These are phyloP conservation scores for Meira miltonrushii DNA, from an alignment of 1,284 basidiomycete genomes.

Conservation along the genomic window DNA sequence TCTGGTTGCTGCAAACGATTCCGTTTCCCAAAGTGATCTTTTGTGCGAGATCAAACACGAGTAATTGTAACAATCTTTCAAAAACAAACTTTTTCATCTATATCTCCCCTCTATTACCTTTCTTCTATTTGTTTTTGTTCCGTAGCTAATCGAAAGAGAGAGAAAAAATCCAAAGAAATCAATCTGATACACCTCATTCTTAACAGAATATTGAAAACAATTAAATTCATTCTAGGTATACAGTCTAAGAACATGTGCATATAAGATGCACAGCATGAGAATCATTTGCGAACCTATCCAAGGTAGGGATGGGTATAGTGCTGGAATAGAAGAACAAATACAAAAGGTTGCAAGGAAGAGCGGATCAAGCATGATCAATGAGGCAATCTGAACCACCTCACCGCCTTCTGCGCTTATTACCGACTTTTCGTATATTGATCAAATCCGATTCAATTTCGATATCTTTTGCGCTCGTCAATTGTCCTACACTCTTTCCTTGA, in stretches of 20 bases:
- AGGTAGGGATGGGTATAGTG: too few species aligned
- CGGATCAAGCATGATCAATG: background rate
- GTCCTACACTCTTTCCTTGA: constrained; percentile 44
- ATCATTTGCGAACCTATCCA: background rate
- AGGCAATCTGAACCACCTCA: background rate
- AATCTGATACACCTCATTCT: background rate
- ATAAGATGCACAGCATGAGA: background rate
- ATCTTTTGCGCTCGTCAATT: constrained; percentile 49
- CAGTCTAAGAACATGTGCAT: background rate
- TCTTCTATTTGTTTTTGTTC: background rate
- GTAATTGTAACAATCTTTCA: background rate
- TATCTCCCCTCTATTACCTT: background rate
- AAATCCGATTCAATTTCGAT: constrained; percentile 50
- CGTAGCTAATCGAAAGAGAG: background rate
- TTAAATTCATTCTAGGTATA: background rate
- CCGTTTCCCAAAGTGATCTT: constrained; percentile 80
- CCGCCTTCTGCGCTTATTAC: constrained; percentile 35
- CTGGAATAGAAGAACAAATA: background rate
- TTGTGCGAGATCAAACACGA: constrained; percentile 72
- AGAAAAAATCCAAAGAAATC: background rate
- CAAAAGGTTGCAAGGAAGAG: background rate
- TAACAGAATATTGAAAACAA: background rate
- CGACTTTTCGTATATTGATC: constrained; percentile 49
- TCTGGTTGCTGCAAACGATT: constrained; percentile 67
- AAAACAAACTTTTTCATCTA: background rate